phyloP scores from a whole-genome alignment of 768 basidiomycete species.

The Tulasnella sp. region DNA sequence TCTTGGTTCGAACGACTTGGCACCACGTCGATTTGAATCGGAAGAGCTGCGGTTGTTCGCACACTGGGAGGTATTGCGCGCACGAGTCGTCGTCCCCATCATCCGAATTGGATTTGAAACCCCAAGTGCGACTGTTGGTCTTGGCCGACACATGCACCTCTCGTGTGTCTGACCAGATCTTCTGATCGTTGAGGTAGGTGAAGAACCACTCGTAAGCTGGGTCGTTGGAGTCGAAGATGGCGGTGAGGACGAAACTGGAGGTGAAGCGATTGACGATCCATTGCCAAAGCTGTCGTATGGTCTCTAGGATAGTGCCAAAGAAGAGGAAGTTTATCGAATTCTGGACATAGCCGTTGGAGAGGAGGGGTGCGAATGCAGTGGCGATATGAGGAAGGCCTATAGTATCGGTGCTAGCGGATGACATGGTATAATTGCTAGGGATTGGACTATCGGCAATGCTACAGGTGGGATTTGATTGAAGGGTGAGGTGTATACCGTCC shows the following conservation, averaged over 20 bases:
- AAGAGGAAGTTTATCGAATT: slow-evolving; percentile 19
- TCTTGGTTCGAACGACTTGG: slow-evolving; percentile 24
- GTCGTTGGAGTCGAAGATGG: slow-evolving; percentile 38
- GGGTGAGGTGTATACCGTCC: too few relatives aligned
- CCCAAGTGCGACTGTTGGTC: slow-evolving; percentile 35
- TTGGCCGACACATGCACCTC: slow-evolving; percentile 35
- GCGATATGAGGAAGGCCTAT: not conserved
- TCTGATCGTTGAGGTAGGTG: slow-evolving; percentile 35
- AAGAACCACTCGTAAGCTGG: slow-evolving; percentile 43
- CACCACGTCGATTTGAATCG: slow-evolving; percentile 8
- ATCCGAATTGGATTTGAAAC: slow-evolving; percentile 23
- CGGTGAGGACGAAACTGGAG: slow-evolving; percentile 35
- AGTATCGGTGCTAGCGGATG: not conserved
- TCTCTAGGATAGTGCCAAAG: slow-evolving; percentile 22
- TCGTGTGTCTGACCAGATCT: slow-evolving; percentile 34
- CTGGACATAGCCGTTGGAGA: slow-evolving; percentile 4
- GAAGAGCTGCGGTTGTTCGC: slow-evolving; percentile 7
- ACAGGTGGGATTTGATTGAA: too few relatives aligned
- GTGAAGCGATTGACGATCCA: slow-evolving; percentile 11
- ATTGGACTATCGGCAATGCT: too few relatives aligned
- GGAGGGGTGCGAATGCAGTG: not conserved
- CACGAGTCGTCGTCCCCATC: not conserved
- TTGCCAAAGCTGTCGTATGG: slow-evolving; percentile 18
- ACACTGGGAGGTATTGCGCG: slow-evolving; percentile 2
- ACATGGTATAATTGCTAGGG: not conserved